Percentiles rank a stretch among this genome's conserved stretches.
These are phyloP conservation scores for Hygrocybe punicea DNA, from an alignment of 768 basidiomycete genomes.

Conservation along the genomic window DNA sequence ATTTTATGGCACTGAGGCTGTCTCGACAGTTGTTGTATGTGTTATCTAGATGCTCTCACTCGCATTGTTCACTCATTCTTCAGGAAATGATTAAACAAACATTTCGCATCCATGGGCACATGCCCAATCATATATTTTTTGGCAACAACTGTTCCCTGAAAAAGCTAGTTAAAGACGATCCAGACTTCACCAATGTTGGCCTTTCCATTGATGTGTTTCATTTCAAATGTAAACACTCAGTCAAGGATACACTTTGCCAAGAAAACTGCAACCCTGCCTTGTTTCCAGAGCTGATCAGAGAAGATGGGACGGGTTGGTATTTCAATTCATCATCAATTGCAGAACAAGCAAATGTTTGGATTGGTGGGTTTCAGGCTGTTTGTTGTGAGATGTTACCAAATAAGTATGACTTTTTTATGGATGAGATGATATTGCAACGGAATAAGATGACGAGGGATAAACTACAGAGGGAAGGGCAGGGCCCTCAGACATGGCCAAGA, in stretches of 20 bases:
- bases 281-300: slow-evolving; percentile 34
- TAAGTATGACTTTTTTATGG: too few relatives aligned
- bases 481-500: too few relatives aligned
- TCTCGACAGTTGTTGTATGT: not conserved
- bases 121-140: slow-evolving; percentile 14
- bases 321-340: slow-evolving; percentile 43
- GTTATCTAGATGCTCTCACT: too few relatives aligned
- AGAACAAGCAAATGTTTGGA: slow-evolving; percentile 44
- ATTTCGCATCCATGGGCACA: slow-evolving; percentile 15
- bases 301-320: slow-evolving; percentile 28
- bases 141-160: slow-evolving; percentile 5
- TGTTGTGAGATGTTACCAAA: too few relatives aligned
- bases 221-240: slow-evolving; percentile 34
- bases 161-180: too few relatives aligned
- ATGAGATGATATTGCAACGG: too few relatives aligned
- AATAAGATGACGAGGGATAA: too few relatives aligned
- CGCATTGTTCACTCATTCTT: too few relatives aligned
- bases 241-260: slow-evolving; percentile 22
- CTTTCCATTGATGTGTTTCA: slow-evolving; percentile 39
- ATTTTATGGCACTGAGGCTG: slow-evolving; percentile 11
- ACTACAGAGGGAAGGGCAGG: too few relatives aligned
- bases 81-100: slow-evolving; percentile 14
- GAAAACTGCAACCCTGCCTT: slow-evolving; percentile 31
- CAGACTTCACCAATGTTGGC: not conserved
- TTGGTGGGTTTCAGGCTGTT: slow-evolving; percentile 33